A percentile compares a stretch with the other conserved stretches of the same genome.
phyloP scores from a whole-genome alignment of 2,329 filamentous ascomycete genomes.

The Stachybotrys elegans region DNA sequence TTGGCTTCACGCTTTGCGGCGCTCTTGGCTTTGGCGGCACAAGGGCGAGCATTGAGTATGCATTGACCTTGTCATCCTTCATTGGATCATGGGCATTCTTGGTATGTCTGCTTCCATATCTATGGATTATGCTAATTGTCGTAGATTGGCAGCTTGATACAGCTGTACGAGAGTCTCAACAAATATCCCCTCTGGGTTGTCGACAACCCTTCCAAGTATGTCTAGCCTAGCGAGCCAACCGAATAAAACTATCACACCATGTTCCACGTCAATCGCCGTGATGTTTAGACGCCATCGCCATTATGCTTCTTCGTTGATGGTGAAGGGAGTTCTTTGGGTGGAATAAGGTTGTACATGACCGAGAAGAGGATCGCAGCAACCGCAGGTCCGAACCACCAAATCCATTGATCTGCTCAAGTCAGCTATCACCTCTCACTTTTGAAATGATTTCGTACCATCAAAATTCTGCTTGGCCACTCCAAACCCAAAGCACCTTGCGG shows the following conservation, averaged over 20 bases:
- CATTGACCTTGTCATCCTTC: slow-evolving; percentile 43
- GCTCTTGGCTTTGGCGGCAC: slow-evolving; percentile 45
- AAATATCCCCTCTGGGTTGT: slow-evolving; percentile 17
- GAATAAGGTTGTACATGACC: slow-evolving; percentile 22
- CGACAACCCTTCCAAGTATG: slow-evolving; percentile 1
- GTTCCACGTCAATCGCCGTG: too few species aligned
- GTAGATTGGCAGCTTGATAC: slow-evolving; percentile 17
- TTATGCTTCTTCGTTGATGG: too few species aligned
- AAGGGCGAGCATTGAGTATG: slow-evolving; percentile 30
- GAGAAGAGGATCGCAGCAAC: slow-evolving; percentile 20
- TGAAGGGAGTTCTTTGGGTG: too few species aligned
- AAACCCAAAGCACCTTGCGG: slow-evolving; percentile 38
- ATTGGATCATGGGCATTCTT: slow-evolving; percentile 46
- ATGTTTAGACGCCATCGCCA: too few species aligned
- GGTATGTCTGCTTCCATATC: slow-evolving; percentile 37
- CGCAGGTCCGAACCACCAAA: slow-evolving; percentile 31
- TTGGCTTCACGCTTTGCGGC: slow-evolving; percentile 60
- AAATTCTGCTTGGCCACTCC: slow-evolving; percentile 29
- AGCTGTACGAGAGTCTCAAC: slow-evolving; percentile 18
- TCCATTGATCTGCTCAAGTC: slow-evolving; percentile 25
- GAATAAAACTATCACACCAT: too few species aligned
- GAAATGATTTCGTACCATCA: slow-evolving; percentile 11
- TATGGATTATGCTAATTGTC: slow-evolving; percentile 47
- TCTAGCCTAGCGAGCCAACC: too few species aligned
- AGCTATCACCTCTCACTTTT: not conserved